Conservation (phyloP, 2,329 filamentous ascomycete genomes). For the Fusarium sp. region DNA sequence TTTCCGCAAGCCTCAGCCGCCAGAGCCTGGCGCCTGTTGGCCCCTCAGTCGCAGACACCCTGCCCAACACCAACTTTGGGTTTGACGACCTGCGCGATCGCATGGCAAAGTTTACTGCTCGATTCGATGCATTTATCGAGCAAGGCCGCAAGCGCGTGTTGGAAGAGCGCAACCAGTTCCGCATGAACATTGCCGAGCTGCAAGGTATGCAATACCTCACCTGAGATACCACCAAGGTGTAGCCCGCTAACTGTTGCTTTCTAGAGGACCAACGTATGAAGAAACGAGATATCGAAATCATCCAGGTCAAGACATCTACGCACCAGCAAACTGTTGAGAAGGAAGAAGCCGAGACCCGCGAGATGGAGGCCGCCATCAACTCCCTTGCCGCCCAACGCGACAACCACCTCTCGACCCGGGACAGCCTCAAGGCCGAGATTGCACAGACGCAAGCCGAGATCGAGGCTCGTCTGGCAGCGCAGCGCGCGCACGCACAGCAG, state of each 20-base stretch:
- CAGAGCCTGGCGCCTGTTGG: conserved; percentile 71
- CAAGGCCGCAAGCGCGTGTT: conserved; percentile 89
- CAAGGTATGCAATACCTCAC: conserved; percentile 76
- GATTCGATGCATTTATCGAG: conserved; percentile 96
- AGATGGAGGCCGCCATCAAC: conserved; percentile 78
- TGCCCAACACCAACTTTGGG: conserved; percentile 94
- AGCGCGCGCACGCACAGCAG: conserved; percentile 79
- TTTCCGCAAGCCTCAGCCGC: conserved; percentile 74
- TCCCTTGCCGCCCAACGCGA: conserved; percentile 73
- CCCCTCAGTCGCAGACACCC: conserved; percentile 80
- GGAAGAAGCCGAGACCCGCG: conserved; percentile 82
- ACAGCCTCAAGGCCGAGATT: conserved; percentile 73
- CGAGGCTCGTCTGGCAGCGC: conserved; percentile 78
- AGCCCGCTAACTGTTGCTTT: conserved; percentile 3
- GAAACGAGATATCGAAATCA: conserved; percentile 88
- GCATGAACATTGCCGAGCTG: conserved; percentile 89
- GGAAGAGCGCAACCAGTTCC: conserved; percentile 95
- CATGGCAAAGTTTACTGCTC: conserved; percentile 92
- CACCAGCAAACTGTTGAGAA: conserved; percentile 83
- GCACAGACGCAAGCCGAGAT: conserved; percentile 80
- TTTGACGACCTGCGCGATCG: conserved; percentile 96
- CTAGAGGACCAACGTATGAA: conserved; percentile 93
- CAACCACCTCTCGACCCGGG: conserved; percentile 70
- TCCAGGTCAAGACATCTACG: conserved; percentile 78
- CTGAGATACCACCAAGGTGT: background rate